Percentiles rank a stretch among this genome's conserved stretches.
Evolutionary conservation across 352 stramenopile genomes (phyloP).

Genomic region (Saprolegnia parasitica): DNA sequence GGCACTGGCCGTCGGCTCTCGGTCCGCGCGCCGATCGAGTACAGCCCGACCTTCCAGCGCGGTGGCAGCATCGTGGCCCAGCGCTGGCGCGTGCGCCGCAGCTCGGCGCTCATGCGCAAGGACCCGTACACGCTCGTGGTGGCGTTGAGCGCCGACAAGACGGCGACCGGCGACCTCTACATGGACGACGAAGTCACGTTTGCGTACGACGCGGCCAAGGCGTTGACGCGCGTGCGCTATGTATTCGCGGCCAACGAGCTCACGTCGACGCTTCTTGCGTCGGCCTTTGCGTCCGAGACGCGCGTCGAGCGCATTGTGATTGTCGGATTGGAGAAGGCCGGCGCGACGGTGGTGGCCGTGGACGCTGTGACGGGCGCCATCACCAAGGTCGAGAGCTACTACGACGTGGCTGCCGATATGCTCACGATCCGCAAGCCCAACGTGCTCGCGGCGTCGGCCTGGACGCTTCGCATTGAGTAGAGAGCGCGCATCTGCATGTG

Average conservation of each 20-base stretch:
- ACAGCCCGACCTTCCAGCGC: slow-evolving; percentile 96
- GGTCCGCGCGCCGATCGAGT: slow-evolving; percentile 88
- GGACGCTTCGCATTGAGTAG: slow-evolving; percentile 57
- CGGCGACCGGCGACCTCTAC: slow-evolving; percentile 89
- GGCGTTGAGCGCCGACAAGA: slow-evolving; percentile 78
- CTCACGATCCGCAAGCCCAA: slow-evolving; percentile 84
- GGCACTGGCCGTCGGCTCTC: slow-evolving; percentile 53
- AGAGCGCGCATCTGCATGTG: too few species aligned
- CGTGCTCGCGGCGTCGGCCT: slow-evolving; percentile 61
- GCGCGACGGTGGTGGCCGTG: slow-evolving; percentile 41
- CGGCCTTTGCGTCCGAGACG: slow-evolving; percentile 46
- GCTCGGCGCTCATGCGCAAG: slow-evolving; percentile 90
- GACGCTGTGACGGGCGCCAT: slow-evolving; percentile 32
- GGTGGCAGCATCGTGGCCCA: slow-evolving; percentile 93
- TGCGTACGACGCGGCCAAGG: slow-evolving; percentile 45
- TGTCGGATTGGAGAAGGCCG: slow-evolving; percentile 45
- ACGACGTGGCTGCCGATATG: slow-evolving; percentile 52
- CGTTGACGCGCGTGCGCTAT: slow-evolving; percentile 51
- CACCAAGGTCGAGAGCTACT: slow-evolving; percentile 49
- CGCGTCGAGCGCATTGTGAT: slow-evolving; percentile 86
- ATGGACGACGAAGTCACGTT: slow-evolving; percentile 95
- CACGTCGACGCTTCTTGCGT: slow-evolving; percentile 31
- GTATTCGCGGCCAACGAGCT: slow-evolving; percentile 39
- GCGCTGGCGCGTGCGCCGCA: slow-evolving; percentile 95
- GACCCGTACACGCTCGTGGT: slow-evolving; percentile 97